Conservation (phyloP, 306 rosid genomes). For the Castanea sativa region DNA sequence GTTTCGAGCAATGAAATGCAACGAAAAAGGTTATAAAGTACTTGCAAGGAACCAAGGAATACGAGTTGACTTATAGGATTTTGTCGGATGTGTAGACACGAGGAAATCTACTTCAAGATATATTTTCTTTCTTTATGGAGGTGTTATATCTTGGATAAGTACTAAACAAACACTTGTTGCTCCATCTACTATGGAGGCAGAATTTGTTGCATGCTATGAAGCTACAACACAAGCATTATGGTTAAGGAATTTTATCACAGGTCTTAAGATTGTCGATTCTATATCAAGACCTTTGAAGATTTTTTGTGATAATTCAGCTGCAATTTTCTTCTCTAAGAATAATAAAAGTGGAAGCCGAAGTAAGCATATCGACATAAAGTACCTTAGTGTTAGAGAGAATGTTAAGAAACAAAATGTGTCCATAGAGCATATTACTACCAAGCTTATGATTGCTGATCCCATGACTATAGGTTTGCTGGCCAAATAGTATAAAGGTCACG, state of each 20-base stretch:
- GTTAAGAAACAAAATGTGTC: background rate
- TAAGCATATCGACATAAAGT: background rate
- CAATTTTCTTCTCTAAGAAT: background rate
- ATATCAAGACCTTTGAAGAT: background rate
- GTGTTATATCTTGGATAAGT: constrained; percentile 3
- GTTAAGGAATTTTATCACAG: too few relatives aligned
- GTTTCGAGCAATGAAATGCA: constrained; percentile 5
- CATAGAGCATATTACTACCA: background rate
- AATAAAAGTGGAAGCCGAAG: background rate
- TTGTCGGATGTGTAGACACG: too few relatives aligned
- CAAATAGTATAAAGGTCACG: too few relatives aligned
- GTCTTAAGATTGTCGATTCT: too few relatives aligned
- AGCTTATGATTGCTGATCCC: too few relatives aligned
- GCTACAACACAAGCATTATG: background rate
- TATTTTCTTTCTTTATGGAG: background rate
- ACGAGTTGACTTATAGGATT: background rate
- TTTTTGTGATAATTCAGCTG: background rate
- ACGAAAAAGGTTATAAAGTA: background rate
- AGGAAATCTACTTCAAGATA: too few relatives aligned
- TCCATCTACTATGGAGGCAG: background rate
- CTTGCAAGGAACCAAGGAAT: background rate
- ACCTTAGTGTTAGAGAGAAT: background rate
- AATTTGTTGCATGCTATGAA: background rate
- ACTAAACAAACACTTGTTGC: background rate
- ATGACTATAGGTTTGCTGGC: too few relatives aligned